Evolutionary conservation across 306 rosid species (phyloP), one percentile per base, ranked within the genome.

Genomic region (Cucurbita ficifolia): DNA sequence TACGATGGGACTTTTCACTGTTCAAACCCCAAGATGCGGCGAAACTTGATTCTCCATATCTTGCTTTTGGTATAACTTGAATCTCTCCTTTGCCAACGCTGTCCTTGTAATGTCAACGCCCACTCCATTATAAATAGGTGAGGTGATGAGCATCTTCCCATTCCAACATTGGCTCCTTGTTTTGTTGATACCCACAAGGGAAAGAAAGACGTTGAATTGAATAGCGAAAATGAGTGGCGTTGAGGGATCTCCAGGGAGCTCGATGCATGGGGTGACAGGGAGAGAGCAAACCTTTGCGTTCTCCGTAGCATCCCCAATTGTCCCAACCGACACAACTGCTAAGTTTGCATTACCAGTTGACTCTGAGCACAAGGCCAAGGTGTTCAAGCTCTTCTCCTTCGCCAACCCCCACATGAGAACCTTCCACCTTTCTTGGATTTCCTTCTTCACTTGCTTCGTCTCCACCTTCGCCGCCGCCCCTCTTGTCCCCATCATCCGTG

Each of bases 231-330:
- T 87, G 94, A 76, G 48, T 12, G 82, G 81, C 1, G 45, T 72
- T 10, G 87, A 85, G 9, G 96, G 92, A 1, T 84, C 87, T 22
- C 96, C 98, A 8, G 96, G 96, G 65, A 90, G 92, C 90, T 92
- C 98, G 81, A 92, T 92, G 96, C 96, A 90, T 79, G 98, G 96
- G 78, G 98, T 90, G 1, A 92, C 96, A 0, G 98, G 98, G 0
- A 80, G 78, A 54, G 98, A 90, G 48, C 92, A 88, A 71, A 86
- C 19, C 29, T 88, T 87, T 35, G 75, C 90, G 0, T 19, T 87
- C 22, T 87, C 97, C 1, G 92, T 93, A 4, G 77, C 93, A 24
- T 93, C 98, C 3, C 93, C 97, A 0, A 76, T 75, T 1, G 97
- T 90, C 10, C 96, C 91, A 38, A 84, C 95, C 0, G 96, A 92